phyloP scores from a whole-genome alignment of 805 yeast species.

The Ogataea chonburiensis region DNA sequence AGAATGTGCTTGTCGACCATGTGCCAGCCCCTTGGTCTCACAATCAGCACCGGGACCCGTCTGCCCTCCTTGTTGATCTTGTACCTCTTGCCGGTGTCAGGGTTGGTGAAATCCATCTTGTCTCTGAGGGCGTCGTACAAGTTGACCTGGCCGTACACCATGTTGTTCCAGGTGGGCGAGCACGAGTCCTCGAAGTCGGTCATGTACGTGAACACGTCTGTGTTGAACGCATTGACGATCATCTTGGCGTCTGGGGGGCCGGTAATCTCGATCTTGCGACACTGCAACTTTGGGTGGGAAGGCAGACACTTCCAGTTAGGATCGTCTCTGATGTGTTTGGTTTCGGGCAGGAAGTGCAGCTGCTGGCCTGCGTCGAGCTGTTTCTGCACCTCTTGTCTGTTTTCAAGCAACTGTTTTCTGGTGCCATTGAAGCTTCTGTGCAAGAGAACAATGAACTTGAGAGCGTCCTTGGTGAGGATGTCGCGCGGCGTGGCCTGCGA shows the following conservation, averaged over 20 bases:
- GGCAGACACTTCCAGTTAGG: constrained; percentile 75
- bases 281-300: constrained; percentile 68
- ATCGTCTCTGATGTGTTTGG: constrained; percentile 67
- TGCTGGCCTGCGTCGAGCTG: constrained; percentile 60
- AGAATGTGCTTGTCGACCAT: constrained; percentile 69
- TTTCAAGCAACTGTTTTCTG: constrained; percentile 56
- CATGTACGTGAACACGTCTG: constrained; percentile 80
- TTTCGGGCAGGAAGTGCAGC: constrained; percentile 66
- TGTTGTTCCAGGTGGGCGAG: constrained; percentile 80
- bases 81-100: constrained; percentile 38
- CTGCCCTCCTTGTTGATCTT: constrained; percentile 44
- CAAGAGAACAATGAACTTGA: constrained; percentile 67
- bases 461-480: constrained; percentile 55
- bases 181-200: constrained; percentile 84
- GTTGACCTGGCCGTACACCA: constrained; percentile 79
- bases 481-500: constrained; percentile 48
- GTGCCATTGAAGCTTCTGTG: constrained; percentile 70
- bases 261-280: constrained; percentile 78
- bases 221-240: constrained; percentile 79
- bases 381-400: constrained; percentile 60
- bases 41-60: constrained; percentile 74
- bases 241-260: constrained; percentile 85
- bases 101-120: constrained; percentile 51
- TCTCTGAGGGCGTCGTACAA: constrained; percentile 73
- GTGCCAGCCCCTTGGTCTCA: constrained; percentile 90